A percentile compares a stretch with the other conserved stretches of the same genome.
Evolutionary conservation across 2,329 filamentous ascomycete species (phyloP).

Genomic region (Epichloe sylvatica): DNA sequence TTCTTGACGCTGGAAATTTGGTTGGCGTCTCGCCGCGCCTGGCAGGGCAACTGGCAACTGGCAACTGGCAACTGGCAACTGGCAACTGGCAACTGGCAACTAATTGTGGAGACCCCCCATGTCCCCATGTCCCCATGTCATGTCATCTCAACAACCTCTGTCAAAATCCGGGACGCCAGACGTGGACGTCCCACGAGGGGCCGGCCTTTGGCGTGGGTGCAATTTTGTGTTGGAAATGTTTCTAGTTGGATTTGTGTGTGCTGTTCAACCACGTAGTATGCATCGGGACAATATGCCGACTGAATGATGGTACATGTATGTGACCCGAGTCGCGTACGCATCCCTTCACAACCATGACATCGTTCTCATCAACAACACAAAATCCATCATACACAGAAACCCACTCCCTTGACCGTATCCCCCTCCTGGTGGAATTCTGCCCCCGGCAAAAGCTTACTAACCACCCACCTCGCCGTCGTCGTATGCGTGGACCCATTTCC

Average conservation of each 20-base stretch:
- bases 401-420: constrained; percentile 33
- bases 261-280: not conserved
- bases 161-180: no score
- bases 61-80: not conserved
- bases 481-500: constrained; percentile 43
- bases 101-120: not conserved
- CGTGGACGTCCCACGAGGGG: no score
- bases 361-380: not conserved
- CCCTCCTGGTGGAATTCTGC: constrained; percentile 39
- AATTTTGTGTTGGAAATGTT: constrained; percentile 29
- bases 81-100: not conserved
- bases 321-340: not conserved
- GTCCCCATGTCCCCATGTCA: constrained; percentile 36
- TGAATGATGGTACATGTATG: not conserved
- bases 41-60: constrained; percentile 1
- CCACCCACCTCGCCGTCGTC: constrained; percentile 47
- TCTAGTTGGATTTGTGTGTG: no score
- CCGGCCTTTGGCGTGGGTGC: constrained; percentile 24
- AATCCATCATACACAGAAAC: constrained; percentile 11
- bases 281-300: not conserved
- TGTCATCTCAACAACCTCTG: constrained; percentile 57
- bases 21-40: not conserved
- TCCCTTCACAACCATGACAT: not conserved
- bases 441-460: constrained; percentile 33
- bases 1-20: not conserved